phyloP scores from a whole-genome alignment of 306 rosid species.

The Leucaena leucocephala region DNA sequence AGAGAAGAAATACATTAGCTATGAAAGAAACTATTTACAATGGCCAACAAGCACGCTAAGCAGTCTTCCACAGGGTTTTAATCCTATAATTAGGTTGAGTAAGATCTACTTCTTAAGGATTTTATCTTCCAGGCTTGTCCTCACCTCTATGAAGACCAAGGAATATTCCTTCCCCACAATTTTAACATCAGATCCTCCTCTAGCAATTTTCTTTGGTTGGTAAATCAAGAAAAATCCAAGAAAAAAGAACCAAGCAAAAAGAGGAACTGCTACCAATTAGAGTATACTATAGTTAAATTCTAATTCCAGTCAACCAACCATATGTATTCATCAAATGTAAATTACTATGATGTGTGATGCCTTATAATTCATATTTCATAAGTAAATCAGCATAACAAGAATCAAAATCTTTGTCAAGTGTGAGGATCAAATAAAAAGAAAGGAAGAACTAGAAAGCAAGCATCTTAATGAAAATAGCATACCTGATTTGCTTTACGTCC shows the following conservation, averaged over 20 bases:
- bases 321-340: background rate
- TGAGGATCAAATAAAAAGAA: background rate
- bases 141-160: background rate
- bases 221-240: constrained; percentile 1
- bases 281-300: background rate
- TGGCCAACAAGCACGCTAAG: background rate
- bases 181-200: background rate
- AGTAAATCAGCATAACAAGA: constrained; percentile 2
- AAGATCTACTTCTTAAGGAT: background rate
- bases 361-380: constrained; percentile 7
- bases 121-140: background rate
- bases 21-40: background rate
- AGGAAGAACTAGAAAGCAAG: constrained; percentile 13
- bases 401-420: background rate
- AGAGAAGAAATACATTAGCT: background rate
- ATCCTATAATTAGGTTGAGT: background rate
- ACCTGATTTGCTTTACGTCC: constrained; percentile 99
- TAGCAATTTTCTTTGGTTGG: background rate
- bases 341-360: background rate
- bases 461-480: constrained; percentile 36
- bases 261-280: background rate
- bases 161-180: background rate
- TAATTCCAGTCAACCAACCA: constrained; percentile 1
- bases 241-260: background rate
- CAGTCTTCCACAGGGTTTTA: background rate